phyloP scores from a whole-genome alignment of 148 eudicot genomes.

The Camellia lanceoleosa region DNA sequence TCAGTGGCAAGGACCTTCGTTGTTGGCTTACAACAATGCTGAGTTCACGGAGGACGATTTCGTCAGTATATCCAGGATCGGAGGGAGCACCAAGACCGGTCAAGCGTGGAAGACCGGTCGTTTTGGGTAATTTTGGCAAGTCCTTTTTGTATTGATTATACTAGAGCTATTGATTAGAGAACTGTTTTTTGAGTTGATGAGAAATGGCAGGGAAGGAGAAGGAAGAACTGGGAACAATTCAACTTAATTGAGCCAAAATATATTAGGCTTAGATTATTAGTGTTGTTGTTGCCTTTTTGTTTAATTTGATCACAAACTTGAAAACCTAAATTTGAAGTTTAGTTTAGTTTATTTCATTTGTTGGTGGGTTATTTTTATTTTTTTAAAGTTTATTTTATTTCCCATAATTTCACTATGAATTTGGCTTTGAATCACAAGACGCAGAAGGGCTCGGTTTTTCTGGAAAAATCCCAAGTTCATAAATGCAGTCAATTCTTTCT shows the following conservation, averaged over 20 bases:
- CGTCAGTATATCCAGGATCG: constrained; percentile 87
- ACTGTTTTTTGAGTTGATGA: not conserved
- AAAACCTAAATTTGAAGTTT: not conserved
- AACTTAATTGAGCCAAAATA: not conserved
- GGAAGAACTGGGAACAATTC: not conserved
- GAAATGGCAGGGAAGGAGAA: not conserved
- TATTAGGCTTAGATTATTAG: not conserved
- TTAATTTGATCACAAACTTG: not conserved
- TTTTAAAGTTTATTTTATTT: not conserved
- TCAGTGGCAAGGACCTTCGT: constrained; percentile 91
- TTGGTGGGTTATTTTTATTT: not conserved
- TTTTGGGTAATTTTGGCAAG: constrained; percentile 58
- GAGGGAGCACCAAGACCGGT: constrained; percentile 75
- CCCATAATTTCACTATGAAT: not conserved
- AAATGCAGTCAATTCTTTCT: not conserved
- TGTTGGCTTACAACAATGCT: constrained; percentile 82
- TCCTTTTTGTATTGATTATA: not conserved
- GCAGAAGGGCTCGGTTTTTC: not conserved
- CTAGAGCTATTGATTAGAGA: not conserved
- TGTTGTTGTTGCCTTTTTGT: not conserved
- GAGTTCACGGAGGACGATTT: constrained; percentile 91
- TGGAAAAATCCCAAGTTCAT: not conserved
- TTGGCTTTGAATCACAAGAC: not conserved
- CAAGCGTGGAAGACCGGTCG: constrained; percentile 96
- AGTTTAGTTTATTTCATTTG: not conserved